Evolutionary conservation across 2,329 filamentous ascomycete genomes (phyloP), one percentile per base, ranked within the genome.

Genomic region (Exophiala dermatitidis): DNA sequence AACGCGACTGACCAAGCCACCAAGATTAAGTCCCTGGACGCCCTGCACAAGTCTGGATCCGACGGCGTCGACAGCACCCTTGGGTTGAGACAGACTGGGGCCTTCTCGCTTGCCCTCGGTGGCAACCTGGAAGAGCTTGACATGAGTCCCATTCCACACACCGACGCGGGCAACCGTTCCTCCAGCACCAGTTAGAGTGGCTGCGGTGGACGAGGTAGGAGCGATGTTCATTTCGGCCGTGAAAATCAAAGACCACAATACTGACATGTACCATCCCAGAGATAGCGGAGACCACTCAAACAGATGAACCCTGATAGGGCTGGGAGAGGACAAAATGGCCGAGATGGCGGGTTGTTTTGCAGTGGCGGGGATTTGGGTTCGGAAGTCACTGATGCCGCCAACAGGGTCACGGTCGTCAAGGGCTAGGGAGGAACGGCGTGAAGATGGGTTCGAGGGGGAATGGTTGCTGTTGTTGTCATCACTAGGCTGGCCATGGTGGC

Each of bases 211-310:
- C 9, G 61, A 60, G 4, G 60, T 51, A 2, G 60, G 60, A 5
- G 57, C 56, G 30, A 91, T 82, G 53, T 90, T 83, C 83, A 95
- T 88, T 72, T 98, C 93, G 63, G 84, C 85, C 30, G 86, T 84
- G 68, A 96, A 97, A 49, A 96, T 83, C 63, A 96, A 88, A 10
- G 89, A 85, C 93, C 93, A 98, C 6, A 98, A 77, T 8, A 97
- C 76, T 3, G 88, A 91, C 69, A 96, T 89, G 68, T 97, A 96
- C 93, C 93, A 97, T 46, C 90, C 91, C 47, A 97, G 77, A 0
- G 88, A 86, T 33, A 95, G 75, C 0, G 88, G 84, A 2, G 90
- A 91, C 91, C 91, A 97, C 71, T 95, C 89, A 65, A 97, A 97
- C 9, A 88, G 85, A 66, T 96, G 90, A 10, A 93, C 85, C 32